These are phyloP conservation scores for Umbelopsis sp. DNA, from an alignment of 192 early-diverging fungal genomes.

Conservation along the genomic window DNA sequence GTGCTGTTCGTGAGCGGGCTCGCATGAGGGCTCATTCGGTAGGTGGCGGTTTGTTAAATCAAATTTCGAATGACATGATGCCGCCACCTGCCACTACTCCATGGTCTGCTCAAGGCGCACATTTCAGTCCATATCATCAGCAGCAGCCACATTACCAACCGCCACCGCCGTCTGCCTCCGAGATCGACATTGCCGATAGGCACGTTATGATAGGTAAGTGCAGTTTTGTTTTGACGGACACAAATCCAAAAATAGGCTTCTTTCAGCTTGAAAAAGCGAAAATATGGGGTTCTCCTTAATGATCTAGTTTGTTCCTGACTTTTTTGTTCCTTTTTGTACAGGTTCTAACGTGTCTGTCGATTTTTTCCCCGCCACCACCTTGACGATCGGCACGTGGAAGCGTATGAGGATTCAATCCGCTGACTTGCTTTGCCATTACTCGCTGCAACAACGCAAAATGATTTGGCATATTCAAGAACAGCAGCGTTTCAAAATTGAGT, in stretches of 20 bases:
- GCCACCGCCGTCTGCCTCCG: slow-evolving; percentile 8
- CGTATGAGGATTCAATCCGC: slow-evolving; percentile 50
- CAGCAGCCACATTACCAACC: slow-evolving; percentile 11
- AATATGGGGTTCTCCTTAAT: not conserved
- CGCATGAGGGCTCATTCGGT: slow-evolving; percentile 15
- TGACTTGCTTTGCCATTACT: slow-evolving; percentile 55
- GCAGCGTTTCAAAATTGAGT: slow-evolving; percentile 58
- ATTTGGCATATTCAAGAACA: slow-evolving; percentile 64
- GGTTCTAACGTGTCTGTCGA: slow-evolving; percentile 2
- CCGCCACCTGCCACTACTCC: slow-evolving; percentile 10
- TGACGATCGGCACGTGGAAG: slow-evolving; percentile 63
- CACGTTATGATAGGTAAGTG: slow-evolving; percentile 13
- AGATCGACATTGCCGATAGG: slow-evolving; percentile 21
- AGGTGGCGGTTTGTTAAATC: slow-evolving; percentile 1
- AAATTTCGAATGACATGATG: slow-evolving; percentile 14
- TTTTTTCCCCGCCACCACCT: slow-evolving; percentile 19
- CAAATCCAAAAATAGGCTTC: slow-evolving; percentile 4
- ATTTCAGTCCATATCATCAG: slow-evolving; percentile 18
- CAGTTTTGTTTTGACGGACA: not conserved
- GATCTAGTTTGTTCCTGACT: not conserved
- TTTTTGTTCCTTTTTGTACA: not conserved
- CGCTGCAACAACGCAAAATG: slow-evolving; percentile 7
- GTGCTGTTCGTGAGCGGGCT: slow-evolving; percentile 10
- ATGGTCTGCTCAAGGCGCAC: not conserved
- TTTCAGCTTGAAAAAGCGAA: not conserved